Evolutionary conservation across 768 basidiomycete species (phyloP), one percentile per base, ranked within the genome.

Genomic region (Termitomyces sp.): DNA sequence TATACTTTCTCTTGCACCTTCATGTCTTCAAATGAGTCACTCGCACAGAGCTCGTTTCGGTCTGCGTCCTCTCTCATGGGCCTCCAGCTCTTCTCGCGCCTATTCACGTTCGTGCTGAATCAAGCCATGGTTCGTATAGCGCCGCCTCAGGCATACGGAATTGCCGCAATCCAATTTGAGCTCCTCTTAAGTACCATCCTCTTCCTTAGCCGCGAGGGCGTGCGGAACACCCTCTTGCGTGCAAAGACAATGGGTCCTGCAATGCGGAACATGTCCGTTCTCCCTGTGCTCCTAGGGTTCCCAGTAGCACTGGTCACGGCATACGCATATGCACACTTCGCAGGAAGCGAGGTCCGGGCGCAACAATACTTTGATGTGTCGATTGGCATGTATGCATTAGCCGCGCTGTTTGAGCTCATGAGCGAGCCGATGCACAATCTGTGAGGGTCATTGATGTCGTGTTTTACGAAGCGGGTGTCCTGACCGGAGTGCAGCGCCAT

Each of bases 91-190:
- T 76, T 88, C 56, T 91, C 94, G 52, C 82, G 97, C 0, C 63
- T 89, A 4, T 78, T 94, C 66, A 98, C 97, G 0, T 99, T 97
- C 70, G 68, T 78, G 5, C 79, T 99, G 26, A 98, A 98, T 72
- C 95, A 97, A 70, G 82, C 84, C 0, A 79, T 98, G 13, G 77
- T 98, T 41, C 86, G 93, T 0, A 77, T 94, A 29, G 87, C 89
- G 2, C 86, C 92, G 0, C 94, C 95, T 0, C 82, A 83, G 34
- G 88, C 87, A 15, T 95, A 92, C 68, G 89, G 96, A 10, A 94
- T 91, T 0, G 94, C 92, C 16, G 84, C 93, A 0, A 90, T 99
- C 60, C 95, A 97, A 65, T 94, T 98, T 71, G 97, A 98, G 69
- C 82, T 98, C 28, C 68, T 98, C 26, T 80, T 91, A 47, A 91